Base-by-base conservation (phyloP, 129 eudicot genomes). In the Flaveria ramosissima region DNA sequence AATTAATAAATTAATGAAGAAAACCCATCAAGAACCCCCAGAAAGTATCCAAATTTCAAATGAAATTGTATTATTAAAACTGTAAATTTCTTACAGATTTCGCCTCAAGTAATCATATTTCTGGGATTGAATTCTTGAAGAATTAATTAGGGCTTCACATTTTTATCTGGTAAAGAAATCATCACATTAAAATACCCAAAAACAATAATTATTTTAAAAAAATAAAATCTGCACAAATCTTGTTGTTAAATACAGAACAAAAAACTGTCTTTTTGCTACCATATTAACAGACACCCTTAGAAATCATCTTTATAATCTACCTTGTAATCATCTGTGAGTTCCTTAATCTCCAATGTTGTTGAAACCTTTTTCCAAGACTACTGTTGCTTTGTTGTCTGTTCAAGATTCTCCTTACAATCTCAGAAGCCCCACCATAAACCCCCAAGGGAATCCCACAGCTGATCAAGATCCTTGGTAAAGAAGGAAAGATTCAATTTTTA, bases 401-500 rank as follows among this genome's bases (percentile, higher is more conserved):
- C 80, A 78, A 85, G 86, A 85, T 85, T 82, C 85, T 63, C 68
- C 68, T 71, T 16, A 67, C 68, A 72, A 77, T 74, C 85, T 73
- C 45, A 80, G 71, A 70, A 70, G 71, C 74, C 80, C 85, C 88
- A 80, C 84, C 84, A 80, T 30, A 62, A 68, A 26, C 67, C 81
- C 64, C 76, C 70, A 75, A 70, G 86, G 86, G 82, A 85, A 72
- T 85, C 83, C 79, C 83, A 64, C 81, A 60, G 67, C 47, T 23
- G 75, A 78, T 77, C 83, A 83, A 83, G 79, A 73, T 73, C 75
- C 75, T 80, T 63, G 46, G 20, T 62, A 72, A 66, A 45, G 57
- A 67, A 53, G 50, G 55, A 56, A 80, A 80, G 70, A 74, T 80
- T 80, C 84, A 74, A 57, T 67, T 60, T 80, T 80, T 73, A 73